Base-by-base conservation (phyloP, 768 basidiomycete species). In the Tulasnella sp. region DNA sequence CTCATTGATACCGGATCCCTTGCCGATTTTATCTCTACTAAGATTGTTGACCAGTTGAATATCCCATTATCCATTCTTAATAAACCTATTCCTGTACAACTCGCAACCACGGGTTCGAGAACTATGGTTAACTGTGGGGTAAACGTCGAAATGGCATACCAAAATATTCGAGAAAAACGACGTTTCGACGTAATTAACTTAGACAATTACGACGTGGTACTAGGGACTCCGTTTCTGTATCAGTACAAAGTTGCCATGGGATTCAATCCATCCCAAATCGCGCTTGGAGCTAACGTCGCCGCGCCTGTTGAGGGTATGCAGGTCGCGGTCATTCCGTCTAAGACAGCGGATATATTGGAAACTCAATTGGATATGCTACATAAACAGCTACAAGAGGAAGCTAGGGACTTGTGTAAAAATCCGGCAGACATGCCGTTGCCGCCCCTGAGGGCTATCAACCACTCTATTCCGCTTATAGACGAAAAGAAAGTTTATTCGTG, bases 31-130 rank as follows among this genome's bases (percentile, higher is more conserved):
- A 70, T 77, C 1, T 78, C 78, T 25, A 78, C 76, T 8, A 76
- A 37, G 14, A 9, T 78, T 19, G 77, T 67, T 2, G 77, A 78
- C 36, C 78, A 79, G 64, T 54, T 78, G 3, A 73, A 69, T 19
- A 4, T 79, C n/a, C 36, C 1, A 36, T 17, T 15, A 31, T 58
- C 58, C 19, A 22, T n/a, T 3, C 78, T 79, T 7, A 36, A 70
- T 0, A 80, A 81, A 38, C 85, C 83, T 4, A 25, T 86, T 0
- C 75, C 81, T 0, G 68, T 86, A 0, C 83, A 85, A 19, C 78
- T 88, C 0, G 86, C 86, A 0, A 83, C 85, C 0, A 82, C 84
- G 52, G 87, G 86, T 0, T 87, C 86, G 0, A 72, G 82, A 0
- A 81, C 84, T 0, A 83, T 83, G 71, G 80, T 87, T 0, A 86